A percentile compares a stretch with the other conserved stretches of the same genome.
Evolutionary conservation across 257 asterid species (phyloP).

Genomic region (Prunella vulgaris): DNA sequence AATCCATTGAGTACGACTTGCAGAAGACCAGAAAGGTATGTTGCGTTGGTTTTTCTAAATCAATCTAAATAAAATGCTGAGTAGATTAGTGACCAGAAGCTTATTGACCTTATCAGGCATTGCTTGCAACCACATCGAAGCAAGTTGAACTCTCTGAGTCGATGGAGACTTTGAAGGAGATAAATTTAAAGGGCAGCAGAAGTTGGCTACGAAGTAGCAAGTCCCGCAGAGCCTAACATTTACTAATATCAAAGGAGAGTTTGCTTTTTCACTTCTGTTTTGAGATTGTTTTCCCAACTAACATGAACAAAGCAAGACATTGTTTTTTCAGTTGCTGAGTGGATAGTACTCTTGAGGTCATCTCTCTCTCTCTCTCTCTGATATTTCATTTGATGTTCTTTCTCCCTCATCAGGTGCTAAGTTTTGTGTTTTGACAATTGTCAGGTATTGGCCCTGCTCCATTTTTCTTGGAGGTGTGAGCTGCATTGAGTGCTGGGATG

Average conservation of each 20-base stretch:
- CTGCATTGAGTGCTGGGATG: conserved; percentile 20
- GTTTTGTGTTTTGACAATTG: conserved; percentile 10
- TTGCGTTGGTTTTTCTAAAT: neutral
- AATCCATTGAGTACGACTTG: conserved; percentile 76
- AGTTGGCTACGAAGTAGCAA: conserved; percentile 61
- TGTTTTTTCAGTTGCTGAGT: conserved; percentile 11
- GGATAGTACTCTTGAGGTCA: conserved; percentile 29
- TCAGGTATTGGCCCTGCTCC: conserved; percentile 33
- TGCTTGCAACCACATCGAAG: conserved; percentile 77
- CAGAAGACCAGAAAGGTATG: conserved; percentile 82
- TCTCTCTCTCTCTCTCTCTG: neutral
- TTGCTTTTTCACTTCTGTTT: neutral
- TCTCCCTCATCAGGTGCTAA: conserved; percentile 12
- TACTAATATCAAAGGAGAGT: conserved; percentile 14
- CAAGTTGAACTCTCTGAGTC: conserved; percentile 92
- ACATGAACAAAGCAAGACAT: conserved; percentile 15
- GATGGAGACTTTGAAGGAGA: conserved; percentile 64
- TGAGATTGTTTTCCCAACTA: conserved; percentile 18
- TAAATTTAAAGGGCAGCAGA: conserved; percentile 41
- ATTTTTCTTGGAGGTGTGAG: conserved; percentile 32
- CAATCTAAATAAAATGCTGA: neutral
- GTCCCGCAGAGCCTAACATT: conserved; percentile 33
- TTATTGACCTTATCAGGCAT: conserved; percentile 43
- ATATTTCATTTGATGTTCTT: neutral
- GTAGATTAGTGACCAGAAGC: conserved; percentile 10